Evolutionary conservation across 495 filamentous ascomycete genomes (phyloP), one percentile per base, ranked within the genome.

Genomic region (Aspergillus diversus): DNA sequence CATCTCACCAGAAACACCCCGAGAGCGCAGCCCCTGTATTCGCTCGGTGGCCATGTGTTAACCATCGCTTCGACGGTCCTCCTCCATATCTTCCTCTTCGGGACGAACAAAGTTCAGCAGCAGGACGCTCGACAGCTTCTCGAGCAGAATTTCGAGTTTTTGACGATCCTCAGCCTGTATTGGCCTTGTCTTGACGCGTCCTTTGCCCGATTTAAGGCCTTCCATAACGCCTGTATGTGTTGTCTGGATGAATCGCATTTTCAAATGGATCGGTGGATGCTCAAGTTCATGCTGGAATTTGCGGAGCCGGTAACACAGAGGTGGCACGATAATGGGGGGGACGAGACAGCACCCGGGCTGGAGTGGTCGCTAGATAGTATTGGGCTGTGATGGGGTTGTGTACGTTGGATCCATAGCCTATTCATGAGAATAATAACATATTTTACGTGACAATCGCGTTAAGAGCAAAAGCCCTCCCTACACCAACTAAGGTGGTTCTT

Each of bases 191-290:
- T 55, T 3, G 53, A 55, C n/a, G 53, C 39, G 1, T 33, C 53
- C 2, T 35, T 55, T 11, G 34, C 33, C 3, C 53, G 53, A 0
- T 21, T 55, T 4, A 33, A 55, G 32, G 53, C 37, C 2, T 55
- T 55, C 15, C 53, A 55, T 12, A 39, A 55, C 27, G 53, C 53
- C 13, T 55, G 53, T 17, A 55, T 35, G 9, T 5, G 13, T 4
- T 55, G 33, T 15, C 34, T 35, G 15, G 53, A 55, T 7, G 53
- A 39, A 2, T 55, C 53, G 34, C 37, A 39, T 13, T 55, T 55
- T 21, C 33, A 33, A 3, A 55, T 55, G 53, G 53, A 55, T 39
- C 53, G 11, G 53, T 55, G 53, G 53, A 55, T 55, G 53, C 32
- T 55, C n/a, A 39, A 37, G 53, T 55, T 55, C n/a, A 37, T 55